Evolutionary conservation across 768 basidiomycete genomes (phyloP).

Genomic region (Lactifluus hygrophoroides): DNA sequence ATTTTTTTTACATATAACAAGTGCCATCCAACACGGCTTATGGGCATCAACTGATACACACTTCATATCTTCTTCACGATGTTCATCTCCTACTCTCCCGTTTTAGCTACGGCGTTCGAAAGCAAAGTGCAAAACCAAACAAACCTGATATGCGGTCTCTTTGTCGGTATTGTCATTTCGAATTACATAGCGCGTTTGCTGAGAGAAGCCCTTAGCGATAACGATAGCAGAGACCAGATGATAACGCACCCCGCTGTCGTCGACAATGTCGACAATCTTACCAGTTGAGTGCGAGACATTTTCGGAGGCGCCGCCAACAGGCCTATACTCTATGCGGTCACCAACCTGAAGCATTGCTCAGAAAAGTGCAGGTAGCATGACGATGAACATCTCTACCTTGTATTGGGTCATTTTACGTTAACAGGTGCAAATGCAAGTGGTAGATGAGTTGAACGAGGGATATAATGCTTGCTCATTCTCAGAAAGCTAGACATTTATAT

Average conservation of each 20-base stretch:
- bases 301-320: constrained; percentile 31
- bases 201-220: background rate
- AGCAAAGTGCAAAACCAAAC: background rate
- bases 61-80: background rate
- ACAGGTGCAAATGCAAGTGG: background rate
- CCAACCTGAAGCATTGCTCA: constrained; percentile 26
- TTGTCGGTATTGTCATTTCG: constrained; percentile 31
- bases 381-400: background rate
- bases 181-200: constrained; percentile 26
- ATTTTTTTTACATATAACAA: background rate
- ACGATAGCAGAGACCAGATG: background rate
- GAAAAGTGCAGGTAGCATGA: background rate
- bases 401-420: background rate
- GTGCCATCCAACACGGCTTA: background rate
- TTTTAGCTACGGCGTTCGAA: background rate
- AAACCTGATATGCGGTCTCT: constrained; percentile 31
- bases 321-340: constrained; percentile 38
- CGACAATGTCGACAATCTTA: constrained; percentile 28
- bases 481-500: background rate
- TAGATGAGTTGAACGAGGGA: background rate
- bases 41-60: background rate
- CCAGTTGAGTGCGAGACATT: constrained; percentile 33
- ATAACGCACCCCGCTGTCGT: constrained; percentile 29
- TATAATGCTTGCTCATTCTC: background rate
- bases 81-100: background rate